Base-by-base conservation (phyloP, 352 stramenopile genomes). In the Phytophthora macrochlamydospora region DNA sequence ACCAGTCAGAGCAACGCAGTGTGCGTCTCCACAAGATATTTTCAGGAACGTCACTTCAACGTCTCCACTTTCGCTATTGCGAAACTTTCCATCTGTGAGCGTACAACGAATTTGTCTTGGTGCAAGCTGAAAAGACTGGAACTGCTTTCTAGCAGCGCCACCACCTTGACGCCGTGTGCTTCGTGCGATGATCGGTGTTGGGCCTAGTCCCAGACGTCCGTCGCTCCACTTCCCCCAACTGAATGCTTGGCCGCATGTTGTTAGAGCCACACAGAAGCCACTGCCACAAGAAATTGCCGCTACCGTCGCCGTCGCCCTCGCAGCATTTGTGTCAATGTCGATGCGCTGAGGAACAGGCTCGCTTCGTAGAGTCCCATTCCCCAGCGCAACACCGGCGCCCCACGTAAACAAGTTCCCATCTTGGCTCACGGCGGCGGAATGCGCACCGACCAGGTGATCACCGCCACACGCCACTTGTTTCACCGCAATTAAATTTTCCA, bases 221-320 rank as follows among this genome's bases (percentile, higher is more conserved):
- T 93, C 73, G 45, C 77, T 75, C 75, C 76, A 94, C 49, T 90
- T 92, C 2, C 86, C 86, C 91, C 92, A 98, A 2, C 78, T 76
- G 44, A 85, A 96, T 0, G 93, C 83, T 31, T 78, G 45, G 0
- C 92, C 90, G 6, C 69, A 61, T 4, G 67, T 45, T 4, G 65
- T 68, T 3, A 97, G 42, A 8, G 87, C 90, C 28, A 97, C 56
- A 14, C 76, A 89, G 60, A 97, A 98, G 1, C 85, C 90, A 56
- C 85, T 85, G 1, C 91, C 91, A 44, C 81, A 92, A 0, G 84
- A 64, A 24, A 96, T 62, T 0, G 75, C 79, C 7, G 52, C 30
- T 14, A 72, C 67, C n/a, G 30, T 58, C 11, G 9, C 58, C 7
- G 42, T 29, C 18, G 32, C 29, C 9, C 31, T 3, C 6, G 28